These are phyloP conservation scores for Arthroderma uncinatum DNA, from an alignment of 2,329 filamentous ascomycete species.

Conservation along the genomic window DNA sequence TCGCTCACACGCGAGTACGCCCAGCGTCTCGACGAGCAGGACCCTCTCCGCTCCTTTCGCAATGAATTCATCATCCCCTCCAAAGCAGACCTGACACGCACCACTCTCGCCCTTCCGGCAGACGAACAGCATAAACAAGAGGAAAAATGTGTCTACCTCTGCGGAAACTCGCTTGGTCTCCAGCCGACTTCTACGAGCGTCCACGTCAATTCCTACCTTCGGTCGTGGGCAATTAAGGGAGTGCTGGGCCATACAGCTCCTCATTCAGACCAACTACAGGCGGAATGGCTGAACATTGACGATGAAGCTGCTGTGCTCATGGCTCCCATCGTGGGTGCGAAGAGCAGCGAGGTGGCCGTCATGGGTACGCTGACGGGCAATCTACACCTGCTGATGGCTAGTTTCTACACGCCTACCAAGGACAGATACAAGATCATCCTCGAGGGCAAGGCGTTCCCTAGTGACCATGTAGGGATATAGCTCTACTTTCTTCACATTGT, in stretches of 20 bases:
- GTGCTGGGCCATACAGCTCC: constrained; percentile 72
- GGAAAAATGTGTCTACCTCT: constrained; percentile 61
- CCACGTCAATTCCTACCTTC: constrained; percentile 61
- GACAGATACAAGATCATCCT: constrained; percentile 66
- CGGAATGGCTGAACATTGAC: constrained; percentile 67
- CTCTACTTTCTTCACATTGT: constrained; percentile 5
- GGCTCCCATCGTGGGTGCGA: constrained; percentile 63
- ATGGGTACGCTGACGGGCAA: constrained; percentile 84
- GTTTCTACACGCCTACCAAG: constrained; percentile 63
- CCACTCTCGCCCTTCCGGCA: constrained; percentile 37
- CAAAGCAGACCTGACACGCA: constrained; percentile 57
- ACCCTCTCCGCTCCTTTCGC: constrained; percentile 51
- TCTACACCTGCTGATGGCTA: constrained; percentile 69
- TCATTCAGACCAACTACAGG: constrained; percentile 55
- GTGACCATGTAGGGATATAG: constrained; percentile 54
- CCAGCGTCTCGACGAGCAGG: constrained; percentile 46
- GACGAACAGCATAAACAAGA: constrained; percentile 15
- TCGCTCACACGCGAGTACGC: constrained; percentile 32
- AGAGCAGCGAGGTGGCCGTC: constrained; percentile 62
- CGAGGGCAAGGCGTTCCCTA: constrained; percentile 85
- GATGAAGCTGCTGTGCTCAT: constrained; percentile 60
- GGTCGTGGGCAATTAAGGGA: constrained; percentile 73
- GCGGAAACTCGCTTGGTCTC: constrained; percentile 78
- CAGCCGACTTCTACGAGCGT: constrained; percentile 59
- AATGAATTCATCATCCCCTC: constrained; percentile 68